Conservation (phyloP, 257 asterid genomes). For the Solanum paucissectum region DNA sequence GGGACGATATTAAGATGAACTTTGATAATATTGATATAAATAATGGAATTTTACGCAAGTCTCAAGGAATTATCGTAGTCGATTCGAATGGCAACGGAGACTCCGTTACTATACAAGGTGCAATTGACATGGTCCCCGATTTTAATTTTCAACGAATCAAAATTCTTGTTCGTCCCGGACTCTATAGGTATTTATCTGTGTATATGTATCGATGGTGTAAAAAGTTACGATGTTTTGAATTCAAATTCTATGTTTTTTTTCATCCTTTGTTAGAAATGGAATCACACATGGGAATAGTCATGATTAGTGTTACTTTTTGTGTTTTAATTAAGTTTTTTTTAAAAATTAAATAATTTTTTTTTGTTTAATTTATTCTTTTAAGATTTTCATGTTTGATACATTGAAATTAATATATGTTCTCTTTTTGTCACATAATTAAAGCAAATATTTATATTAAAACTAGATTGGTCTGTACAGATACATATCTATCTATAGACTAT, state of each 20-base stretch:
- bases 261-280: background rate
- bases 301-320: background rate
- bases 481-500: background rate
- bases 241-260: background rate
- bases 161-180: constrained; percentile 54
- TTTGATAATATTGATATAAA: background rate
- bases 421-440: background rate
- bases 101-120: constrained; percentile 70
- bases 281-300: background rate
- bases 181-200: constrained; percentile 39
- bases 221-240: accelerated
- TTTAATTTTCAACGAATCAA: constrained; percentile 34
- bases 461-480: background rate
- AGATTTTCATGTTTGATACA: background rate
- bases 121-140: constrained; percentile 59
- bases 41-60: background rate
- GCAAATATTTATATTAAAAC: background rate
- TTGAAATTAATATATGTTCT: background rate
- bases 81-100: constrained; percentile 50
- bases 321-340: background rate
- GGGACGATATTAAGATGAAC: constrained; percentile 48
- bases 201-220: background rate
- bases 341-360: background rate
- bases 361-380: too few species aligned
- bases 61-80: constrained; percentile 31